A percentile compares a stretch with the other conserved stretches of the same genome.
phyloP scores from a whole-genome alignment of 441 rosid genomes.

The Lagerstroemia fauriei region DNA sequence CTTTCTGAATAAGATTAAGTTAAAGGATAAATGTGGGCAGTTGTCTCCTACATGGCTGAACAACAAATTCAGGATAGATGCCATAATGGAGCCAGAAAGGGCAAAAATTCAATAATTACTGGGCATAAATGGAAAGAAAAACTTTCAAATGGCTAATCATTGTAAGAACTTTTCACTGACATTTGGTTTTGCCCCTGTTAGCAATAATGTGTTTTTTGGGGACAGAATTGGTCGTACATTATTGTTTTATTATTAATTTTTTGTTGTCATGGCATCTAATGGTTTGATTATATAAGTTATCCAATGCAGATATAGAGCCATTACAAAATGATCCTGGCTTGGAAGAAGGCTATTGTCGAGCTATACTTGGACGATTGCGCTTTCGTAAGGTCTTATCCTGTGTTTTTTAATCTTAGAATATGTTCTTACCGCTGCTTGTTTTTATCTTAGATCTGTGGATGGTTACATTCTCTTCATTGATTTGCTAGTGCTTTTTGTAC shows the following conservation, averaged over 20 bases:
- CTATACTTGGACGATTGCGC: slow-evolving; percentile 87
- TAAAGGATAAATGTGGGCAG: not conserved
- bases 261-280: not conserved
- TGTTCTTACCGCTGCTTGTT: slow-evolving; percentile 13
- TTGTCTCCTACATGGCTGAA: not conserved
- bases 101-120: no score
- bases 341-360: slow-evolving; percentile 93
- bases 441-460: slow-evolving; percentile 32
- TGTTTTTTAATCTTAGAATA: slow-evolving; percentile 32
- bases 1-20: not conserved
- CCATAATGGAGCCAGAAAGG: no score
- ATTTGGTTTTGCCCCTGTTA: no score
- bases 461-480: slow-evolving; percentile 9
- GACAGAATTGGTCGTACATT: not conserved
- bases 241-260: not conserved
- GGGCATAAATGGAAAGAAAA: no score
- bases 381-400: slow-evolving; percentile 97
- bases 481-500: slow-evolving; percentile 10
- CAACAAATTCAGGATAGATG: not conserved
- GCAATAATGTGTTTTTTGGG: not conserved
- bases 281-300: slow-evolving; percentile 9
- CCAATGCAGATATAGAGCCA: slow-evolving; percentile 80
- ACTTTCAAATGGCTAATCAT: no score
- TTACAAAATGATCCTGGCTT: slow-evolving; percentile 60
- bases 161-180: no score